Conservation (phyloP, 2,329 filamentous ascomycete species). For the Epichloe elymi region DNA sequence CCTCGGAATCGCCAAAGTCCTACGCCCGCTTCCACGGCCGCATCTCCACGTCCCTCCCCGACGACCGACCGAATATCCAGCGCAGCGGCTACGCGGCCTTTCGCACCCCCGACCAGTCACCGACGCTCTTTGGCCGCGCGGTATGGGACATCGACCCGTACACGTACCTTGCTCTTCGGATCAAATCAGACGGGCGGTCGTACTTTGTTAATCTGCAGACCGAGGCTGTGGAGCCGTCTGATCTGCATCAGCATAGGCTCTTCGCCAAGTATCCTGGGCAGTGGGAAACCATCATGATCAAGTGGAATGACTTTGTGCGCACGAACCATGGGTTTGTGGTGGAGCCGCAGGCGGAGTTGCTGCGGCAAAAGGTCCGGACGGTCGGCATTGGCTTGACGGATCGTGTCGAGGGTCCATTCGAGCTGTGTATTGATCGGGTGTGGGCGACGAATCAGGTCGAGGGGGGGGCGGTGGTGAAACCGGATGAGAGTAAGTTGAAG, state of each 20-base stretch:
- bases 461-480: conserved; percentile 9
- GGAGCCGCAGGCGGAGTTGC: conserved; percentile 82
- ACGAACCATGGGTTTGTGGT: conserved; percentile 88
- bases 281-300: conserved; percentile 92
- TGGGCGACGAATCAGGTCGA: conserved; percentile 67
- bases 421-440: conserved; percentile 70
- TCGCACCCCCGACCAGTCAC: conserved; percentile 61
- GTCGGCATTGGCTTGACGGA: conserved; percentile 85
- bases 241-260: conserved; percentile 86
- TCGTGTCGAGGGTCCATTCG: conserved; percentile 75
- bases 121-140: conserved; percentile 73
- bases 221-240: conserved; percentile 84
- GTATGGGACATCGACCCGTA: conserved; percentile 88
- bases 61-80: conserved; percentile 58
- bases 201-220: conserved; percentile 96
- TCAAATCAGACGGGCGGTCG: conserved; percentile 81
- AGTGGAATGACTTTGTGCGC: conserved; percentile 84
- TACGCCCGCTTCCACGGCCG: conserved; percentile 75
- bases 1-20: conserved; percentile 12
- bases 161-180: conserved; percentile 69
- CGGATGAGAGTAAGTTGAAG: conserved; percentile 18
- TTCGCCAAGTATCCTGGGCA: conserved; percentile 66
- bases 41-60: conserved; percentile 77
- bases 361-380: conserved; percentile 73
- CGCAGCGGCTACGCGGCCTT: conserved; percentile 83